A percentile compares a stretch with the other conserved stretches of the same genome.
These are phyloP conservation scores for Serendipita sp. DNA, from an alignment of 768 basidiomycete genomes.

Conservation along the genomic window DNA sequence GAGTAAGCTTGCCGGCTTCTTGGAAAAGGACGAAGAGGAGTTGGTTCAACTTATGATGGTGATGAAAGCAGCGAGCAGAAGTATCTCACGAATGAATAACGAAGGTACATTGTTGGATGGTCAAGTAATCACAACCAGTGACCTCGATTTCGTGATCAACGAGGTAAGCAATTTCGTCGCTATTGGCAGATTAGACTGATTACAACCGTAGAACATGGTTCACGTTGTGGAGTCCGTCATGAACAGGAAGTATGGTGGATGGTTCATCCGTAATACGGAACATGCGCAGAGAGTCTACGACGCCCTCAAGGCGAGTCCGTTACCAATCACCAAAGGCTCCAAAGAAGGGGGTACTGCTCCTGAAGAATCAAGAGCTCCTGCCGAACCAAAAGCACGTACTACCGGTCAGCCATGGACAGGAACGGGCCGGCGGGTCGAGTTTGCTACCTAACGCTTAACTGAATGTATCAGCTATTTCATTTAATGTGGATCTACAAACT, in stretches of 20 bases:
- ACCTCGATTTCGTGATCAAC: conserved; percentile 89
- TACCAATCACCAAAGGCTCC: conserved; percentile 26
- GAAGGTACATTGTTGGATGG: conserved; percentile 59
- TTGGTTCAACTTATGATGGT: conserved; percentile 96
- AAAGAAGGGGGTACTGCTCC: not conserved
- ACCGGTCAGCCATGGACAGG: not conserved
- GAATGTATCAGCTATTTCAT: not conserved
- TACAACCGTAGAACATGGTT: conserved; percentile 64
- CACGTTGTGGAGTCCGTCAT: conserved; percentile 92
- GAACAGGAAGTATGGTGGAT: conserved; percentile 84
- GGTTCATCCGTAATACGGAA: conserved; percentile 95
- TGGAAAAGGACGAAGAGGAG: conserved; percentile 84
- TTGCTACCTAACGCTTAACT: not conserved
- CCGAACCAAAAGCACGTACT: not conserved
- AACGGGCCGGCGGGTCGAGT: not conserved
- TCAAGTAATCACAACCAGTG: conserved; percentile 75
- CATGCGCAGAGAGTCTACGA: conserved; percentile 78
- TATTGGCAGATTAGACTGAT: not conserved
- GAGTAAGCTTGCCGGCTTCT: conserved; percentile 79
- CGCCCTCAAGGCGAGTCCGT: conserved; percentile 44
- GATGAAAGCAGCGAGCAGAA: conserved; percentile 77
- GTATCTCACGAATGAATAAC: conserved; percentile 41
- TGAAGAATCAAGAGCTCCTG: not conserved
- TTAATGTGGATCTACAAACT: no score
- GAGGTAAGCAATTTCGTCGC: conserved; percentile 39